Evolutionary conservation across 2,329 filamentous ascomycete genomes (phyloP), one percentile per base, ranked within the genome.

Genomic region (Aureobasidium pullulans): DNA sequence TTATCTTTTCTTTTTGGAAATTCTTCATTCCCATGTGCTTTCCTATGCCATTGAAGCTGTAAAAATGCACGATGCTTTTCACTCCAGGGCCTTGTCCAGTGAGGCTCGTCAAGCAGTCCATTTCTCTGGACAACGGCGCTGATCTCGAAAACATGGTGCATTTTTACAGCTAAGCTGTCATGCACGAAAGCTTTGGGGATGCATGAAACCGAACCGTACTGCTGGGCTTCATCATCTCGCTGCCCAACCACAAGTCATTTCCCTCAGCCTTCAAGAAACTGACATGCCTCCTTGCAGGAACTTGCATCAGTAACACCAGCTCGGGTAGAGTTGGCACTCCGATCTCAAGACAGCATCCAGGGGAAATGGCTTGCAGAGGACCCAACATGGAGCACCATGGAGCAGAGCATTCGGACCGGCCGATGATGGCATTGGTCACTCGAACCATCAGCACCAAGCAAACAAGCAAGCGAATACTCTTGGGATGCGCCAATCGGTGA

Each of bases 281-380:
- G 36, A 57, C 54, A 37, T 19, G 28, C 13, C 11, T 46, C 19
- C 10, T 32, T 43, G 53, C 66, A 86, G 80, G 84, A 86, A 68
- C 72, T 85, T 46, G 73, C 75, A 13, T 74, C 76, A 29, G 76
- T 85, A 62, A 84, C 82, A 13, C 81, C 86, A 64, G 74, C 77
- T 47, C 74, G 81, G 63, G 79, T 85, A 49, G 75, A 82, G 54
- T 74, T 77, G 59, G 79, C 81, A 32, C 76, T 86, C 16, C 78
- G 79, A 62, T 72, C 76, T 29, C 77, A 80, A 42, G 84, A 86
- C 66, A 66, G 73, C 44, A 72, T 78, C 43, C 80, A 82, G 63
- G 80, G 81, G 40, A 83, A 84, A 71, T 86, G 83, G 83, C 73
- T 85, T 46, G 72, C 73, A 39, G 84, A 86, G 62, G 84, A 86